Evolutionary conservation across 192 early-diverging fungal genomes (phyloP).

Genomic region (Podila horticola): DNA sequence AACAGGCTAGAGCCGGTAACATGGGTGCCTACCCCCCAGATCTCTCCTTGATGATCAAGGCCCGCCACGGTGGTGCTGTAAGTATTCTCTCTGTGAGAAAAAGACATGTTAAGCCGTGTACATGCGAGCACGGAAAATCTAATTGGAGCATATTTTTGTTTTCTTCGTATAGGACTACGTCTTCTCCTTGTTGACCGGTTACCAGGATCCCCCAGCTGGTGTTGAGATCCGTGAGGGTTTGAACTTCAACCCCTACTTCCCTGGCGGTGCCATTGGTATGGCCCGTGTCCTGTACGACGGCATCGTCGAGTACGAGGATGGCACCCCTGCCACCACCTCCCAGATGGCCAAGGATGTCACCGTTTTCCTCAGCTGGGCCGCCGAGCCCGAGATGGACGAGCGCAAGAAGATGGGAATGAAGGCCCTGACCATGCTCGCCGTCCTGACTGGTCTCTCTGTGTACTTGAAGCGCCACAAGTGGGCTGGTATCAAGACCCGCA

Average conservation of each 20-base stretch:
- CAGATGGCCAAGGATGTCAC: slow-evolving; percentile 98
- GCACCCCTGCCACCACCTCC: slow-evolving; percentile 91
- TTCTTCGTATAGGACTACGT: slow-evolving; percentile 80
- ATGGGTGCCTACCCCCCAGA: slow-evolving; percentile 96
- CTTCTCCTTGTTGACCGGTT: slow-evolving; percentile 95
- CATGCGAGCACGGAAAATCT: too few species aligned
- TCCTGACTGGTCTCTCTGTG: slow-evolving; percentile 79
- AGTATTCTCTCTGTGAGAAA: slow-evolving; percentile 9
- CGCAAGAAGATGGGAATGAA: slow-evolving; percentile 97
- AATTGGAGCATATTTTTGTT: background rate
- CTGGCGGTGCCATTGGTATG: slow-evolving; percentile 97
- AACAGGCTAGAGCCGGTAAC: slow-evolving; percentile 95
- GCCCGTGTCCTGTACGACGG: slow-evolving; percentile 94
- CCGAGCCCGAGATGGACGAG: slow-evolving; percentile 96
- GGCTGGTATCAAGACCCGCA: slow-evolving; percentile 90
- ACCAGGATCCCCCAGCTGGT: slow-evolving; percentile 95
- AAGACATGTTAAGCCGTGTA: too few species aligned
- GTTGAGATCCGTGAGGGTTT: slow-evolving; percentile 93
- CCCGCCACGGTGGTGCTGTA: slow-evolving; percentile 92
- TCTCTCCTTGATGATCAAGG: slow-evolving; percentile 93
- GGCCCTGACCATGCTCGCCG: slow-evolving; percentile 76
- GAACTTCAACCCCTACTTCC: slow-evolving; percentile 99
- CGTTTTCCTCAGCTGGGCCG: slow-evolving; percentile 94
- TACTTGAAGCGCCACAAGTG: slow-evolving; percentile 97
- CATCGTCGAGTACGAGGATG: slow-evolving; percentile 96